These are phyloP conservation scores for Cephalotrichum gorgonifer DNA, from an alignment of 2,329 filamentous ascomycete genomes.

Conservation along the genomic window DNA sequence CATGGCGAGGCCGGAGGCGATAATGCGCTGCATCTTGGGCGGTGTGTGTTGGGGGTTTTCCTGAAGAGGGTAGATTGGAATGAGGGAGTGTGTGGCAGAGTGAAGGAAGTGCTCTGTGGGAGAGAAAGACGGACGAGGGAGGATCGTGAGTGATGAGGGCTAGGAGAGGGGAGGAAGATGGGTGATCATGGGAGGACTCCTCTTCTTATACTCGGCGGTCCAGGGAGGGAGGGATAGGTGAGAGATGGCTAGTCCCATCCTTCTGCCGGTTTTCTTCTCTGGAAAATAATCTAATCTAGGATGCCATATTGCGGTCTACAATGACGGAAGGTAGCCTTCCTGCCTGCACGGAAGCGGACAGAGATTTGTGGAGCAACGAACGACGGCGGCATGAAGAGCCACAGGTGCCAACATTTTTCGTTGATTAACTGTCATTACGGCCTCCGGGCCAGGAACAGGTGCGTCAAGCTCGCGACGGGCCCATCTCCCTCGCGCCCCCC, in stretches of 20 bases:
- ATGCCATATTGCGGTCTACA: neutral
- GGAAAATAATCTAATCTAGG: neutral
- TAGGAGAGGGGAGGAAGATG: neutral
- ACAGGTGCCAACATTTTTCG: too few species aligned
- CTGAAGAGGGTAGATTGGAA: neutral
- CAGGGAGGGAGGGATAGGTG: neutral
- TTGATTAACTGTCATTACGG: neutral
- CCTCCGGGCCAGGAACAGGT: neutral
- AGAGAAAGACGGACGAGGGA: neutral
- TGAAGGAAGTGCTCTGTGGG: neutral
- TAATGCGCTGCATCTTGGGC: slow-evolving; percentile 4
- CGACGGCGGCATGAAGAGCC: neutral
- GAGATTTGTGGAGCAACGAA: neutral
- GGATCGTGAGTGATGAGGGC: neutral
- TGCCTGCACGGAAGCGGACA: neutral
- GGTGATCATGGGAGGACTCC: neutral
- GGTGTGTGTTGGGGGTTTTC: neutral
- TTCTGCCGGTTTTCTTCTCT: neutral
- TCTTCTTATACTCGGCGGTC: neutral
- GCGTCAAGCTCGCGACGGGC: too few species aligned
- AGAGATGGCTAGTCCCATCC: neutral
- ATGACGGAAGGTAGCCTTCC: neutral
- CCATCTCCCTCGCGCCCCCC: too few species aligned
- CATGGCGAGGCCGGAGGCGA: slow-evolving; percentile 11
- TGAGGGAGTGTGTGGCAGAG: neutral